Base-by-base conservation (phyloP, 179 eudicot species). In the Carnegiea gigantea region DNA sequence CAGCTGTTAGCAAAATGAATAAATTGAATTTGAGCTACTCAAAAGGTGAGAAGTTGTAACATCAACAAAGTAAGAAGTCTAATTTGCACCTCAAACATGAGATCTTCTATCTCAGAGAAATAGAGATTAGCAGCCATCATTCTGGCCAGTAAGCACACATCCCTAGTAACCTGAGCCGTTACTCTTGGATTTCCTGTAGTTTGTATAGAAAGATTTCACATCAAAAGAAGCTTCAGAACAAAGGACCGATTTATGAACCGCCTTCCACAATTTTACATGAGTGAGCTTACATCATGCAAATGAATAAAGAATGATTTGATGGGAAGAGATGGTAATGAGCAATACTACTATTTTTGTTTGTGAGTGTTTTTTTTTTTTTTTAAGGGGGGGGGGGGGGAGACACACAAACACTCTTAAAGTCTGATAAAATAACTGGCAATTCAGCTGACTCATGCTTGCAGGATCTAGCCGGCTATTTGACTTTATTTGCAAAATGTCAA, bases 101-200 rank as follows among this genome's bases (percentile, higher is more conserved):
- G 91, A 77, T 94, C 97, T 79, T 93, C 97, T 77, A 94, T 94
- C 86, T 94, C 97, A 68, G 98, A 94, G 78, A 89, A 93, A 83
- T 93, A 94, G 88, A 93, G 70, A 80, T 94, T 94, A 46, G 98
- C 94, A 86, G 95, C 98, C 95, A 93, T 94, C 98, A 94, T 94
- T 86, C 97, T 86, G 43, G 98, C 95, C 83, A 94, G 81, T 73
- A 94, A 88, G 84, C 98, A 94, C 36, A 93, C 98, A 86, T 94
- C 98, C 79, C 95, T 90, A 13, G 98, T 94, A 72, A 94, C 97
- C 84, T 94, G 95, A 73, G 98, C 97, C 59, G 95, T 94, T 48
- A 94, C 97, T 79, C 98, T 93, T 10, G 97, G 98, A 78, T 94
- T 93, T 78, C 97, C 94, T 92, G 89, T 83, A 88, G 30, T 40